Evolutionary conservation across 768 basidiomycete species (phyloP).

Genomic region (Russula sp.): DNA sequence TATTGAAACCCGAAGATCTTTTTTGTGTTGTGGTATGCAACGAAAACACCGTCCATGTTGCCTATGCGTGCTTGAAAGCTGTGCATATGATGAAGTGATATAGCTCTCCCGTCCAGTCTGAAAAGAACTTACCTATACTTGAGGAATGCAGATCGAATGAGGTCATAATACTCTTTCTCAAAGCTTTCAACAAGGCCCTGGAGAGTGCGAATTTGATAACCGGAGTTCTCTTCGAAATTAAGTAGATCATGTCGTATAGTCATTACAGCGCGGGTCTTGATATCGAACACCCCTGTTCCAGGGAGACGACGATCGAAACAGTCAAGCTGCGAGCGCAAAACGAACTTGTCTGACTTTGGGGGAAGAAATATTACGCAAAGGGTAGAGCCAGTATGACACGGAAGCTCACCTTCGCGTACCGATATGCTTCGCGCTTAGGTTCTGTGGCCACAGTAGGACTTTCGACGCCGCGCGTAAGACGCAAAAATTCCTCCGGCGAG

Average conservation of each 20-base stretch:
- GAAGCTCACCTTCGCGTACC: conserved; percentile 66
- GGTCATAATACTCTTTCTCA: conserved; percentile 91
- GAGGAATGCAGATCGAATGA: conserved; percentile 88
- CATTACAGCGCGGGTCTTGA: conserved; percentile 88
- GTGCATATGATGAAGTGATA: conserved; percentile 5
- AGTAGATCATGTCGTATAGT: conserved; percentile 79
- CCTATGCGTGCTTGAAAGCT: conserved; percentile 96
- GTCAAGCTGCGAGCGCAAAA: conserved; percentile 96
- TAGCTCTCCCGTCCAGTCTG: background rate
- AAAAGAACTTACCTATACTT: conserved; percentile 69
- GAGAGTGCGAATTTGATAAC: conserved; percentile 61
- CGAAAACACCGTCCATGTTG: conserved; percentile 91
- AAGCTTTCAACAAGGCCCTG: conserved; percentile 70
- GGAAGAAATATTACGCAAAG: background rate
- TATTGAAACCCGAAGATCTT: conserved; percentile 94
- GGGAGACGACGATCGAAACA: conserved; percentile 75
- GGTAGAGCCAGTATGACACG: background rate
- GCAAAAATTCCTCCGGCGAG: conserved; percentile 52
- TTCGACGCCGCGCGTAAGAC: conserved; percentile 36
- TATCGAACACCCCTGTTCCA: conserved; percentile 88
- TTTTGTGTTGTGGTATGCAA: conserved; percentile 83
- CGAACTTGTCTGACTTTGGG: conserved; percentile 47
- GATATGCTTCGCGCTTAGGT: conserved; percentile 62
- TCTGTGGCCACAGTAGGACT: conserved; percentile 28
- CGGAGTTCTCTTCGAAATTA: conserved; percentile 81